Base-by-base conservation (phyloP, 208 protist species). In the Trypanosoma caninum region DNA sequence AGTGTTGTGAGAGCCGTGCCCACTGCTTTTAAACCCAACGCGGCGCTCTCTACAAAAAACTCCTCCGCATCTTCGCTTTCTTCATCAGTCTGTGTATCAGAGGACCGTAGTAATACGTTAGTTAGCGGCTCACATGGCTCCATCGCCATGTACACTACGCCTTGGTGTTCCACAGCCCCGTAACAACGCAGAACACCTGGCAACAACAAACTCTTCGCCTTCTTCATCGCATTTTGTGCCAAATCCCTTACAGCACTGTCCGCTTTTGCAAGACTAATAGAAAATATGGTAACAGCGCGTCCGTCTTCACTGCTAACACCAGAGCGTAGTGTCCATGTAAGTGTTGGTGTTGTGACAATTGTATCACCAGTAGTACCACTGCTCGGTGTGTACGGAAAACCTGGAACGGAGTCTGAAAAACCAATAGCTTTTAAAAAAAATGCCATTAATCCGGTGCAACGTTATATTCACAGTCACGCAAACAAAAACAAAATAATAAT, bases 91-190 rank as follows among this genome's bases (percentile, higher is more conserved):
- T 31, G 23, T 30, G 40, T 14, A 27, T 41, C 59, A 2, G 23
- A 41, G 0, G 5, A 47, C 0, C 35, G 42, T 11, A 3, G 33
- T 44, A 93, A 57, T 35, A 82, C 72, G 4, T 68, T 42, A 28
- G 41, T 58, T 31, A 95, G 66, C 27, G 89, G 64, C 27, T 80
- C 61, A 31, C 84, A 92, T 35, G 54, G 63, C 69, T 96, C 87
- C 14, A 78, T 93, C 16, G 87, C 90, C 30, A 96, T 82, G 72
- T 96, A 93, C 7, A 92, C 40, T 14, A 74, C 81, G 51, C 87
- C 74, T 38, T 78, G 42, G 50, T 92, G 74, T 70, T 94, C 90
- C 0, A 57, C 71, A 3, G 74, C 84, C 9, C 77, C 86, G 53
- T 82, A 62, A 55, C 85, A 94, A 10, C 78, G 76, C 6, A 96